These are phyloP conservation scores for Colletotrichum orbiculare DNA, from an alignment of 2,329 filamentous ascomycete genomes.

Conservation along the genomic window DNA sequence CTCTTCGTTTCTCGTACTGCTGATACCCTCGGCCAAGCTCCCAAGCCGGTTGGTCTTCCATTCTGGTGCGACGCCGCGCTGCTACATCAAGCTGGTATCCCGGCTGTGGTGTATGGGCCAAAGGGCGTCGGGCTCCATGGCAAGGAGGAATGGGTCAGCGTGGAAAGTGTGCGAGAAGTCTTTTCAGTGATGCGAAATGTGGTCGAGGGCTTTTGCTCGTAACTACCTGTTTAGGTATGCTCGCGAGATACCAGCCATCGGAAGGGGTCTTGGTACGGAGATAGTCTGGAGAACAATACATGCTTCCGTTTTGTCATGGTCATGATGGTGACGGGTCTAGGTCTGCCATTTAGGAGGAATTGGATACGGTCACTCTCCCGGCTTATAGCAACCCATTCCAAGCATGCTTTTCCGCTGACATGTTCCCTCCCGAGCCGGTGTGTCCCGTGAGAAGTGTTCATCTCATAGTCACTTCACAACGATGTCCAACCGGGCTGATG, in stretches of 20 bases:
- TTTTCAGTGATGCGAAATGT: slow-evolving; percentile 42
- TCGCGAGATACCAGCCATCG: no score
- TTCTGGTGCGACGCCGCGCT: slow-evolving; percentile 66
- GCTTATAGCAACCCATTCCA: no score
- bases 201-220: slow-evolving; percentile 44
- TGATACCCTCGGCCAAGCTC: slow-evolving; percentile 41
- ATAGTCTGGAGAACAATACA: no score
- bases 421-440: no score
- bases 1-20: slow-evolving; percentile 36
- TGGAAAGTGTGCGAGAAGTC: slow-evolving; percentile 53
- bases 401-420: no score
- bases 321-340: no score
- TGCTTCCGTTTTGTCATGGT: no score
- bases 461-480: slow-evolving; percentile 42
- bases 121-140: slow-evolving; percentile 60
- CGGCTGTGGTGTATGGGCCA: slow-evolving; percentile 59
- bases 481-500: slow-evolving; percentile 43
- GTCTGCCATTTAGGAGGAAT: no score
- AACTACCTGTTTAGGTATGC: not conserved
- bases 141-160: slow-evolving; percentile 61
- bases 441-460: not conserved
- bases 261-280: no score
- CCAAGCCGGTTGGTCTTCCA: slow-evolving; percentile 43
- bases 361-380: no score
- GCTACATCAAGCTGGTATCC: slow-evolving; percentile 55